These are phyloP conservation scores for Teratosphaeria epicoccoides DNA, from an alignment of 2,329 filamentous ascomycete species.

Conservation along the genomic window DNA sequence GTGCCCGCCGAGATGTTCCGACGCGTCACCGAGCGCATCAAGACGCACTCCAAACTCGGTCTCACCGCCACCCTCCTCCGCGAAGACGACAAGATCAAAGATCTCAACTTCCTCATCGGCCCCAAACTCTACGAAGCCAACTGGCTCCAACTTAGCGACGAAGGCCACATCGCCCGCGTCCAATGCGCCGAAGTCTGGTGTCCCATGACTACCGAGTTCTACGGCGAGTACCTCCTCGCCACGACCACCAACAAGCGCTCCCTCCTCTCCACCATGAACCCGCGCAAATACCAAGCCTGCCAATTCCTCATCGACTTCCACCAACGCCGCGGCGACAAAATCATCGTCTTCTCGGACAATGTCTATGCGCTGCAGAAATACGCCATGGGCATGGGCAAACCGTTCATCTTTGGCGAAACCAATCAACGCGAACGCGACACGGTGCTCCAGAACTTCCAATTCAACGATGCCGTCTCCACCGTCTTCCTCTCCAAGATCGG, in stretches of 20 bases:
- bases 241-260: slow-evolving; percentile 53
- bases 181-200: slow-evolving; percentile 99
- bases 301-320: slow-evolving; percentile 99
- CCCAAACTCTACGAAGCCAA: slow-evolving; percentile 97
- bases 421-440: slow-evolving; percentile 73
- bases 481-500: slow-evolving; percentile 96
- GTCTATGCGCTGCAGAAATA: slow-evolving; percentile 85
- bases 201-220: slow-evolving; percentile 97
- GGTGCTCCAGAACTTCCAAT: slow-evolving; percentile 89
- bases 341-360: slow-evolving; percentile 97
- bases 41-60: slow-evolving; percentile 89
- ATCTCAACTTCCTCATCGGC: slow-evolving; percentile 93
- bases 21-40: slow-evolving; percentile 84
- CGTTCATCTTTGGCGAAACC: slow-evolving; percentile 85
- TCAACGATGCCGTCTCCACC: slow-evolving; percentile 80
- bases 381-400: slow-evolving; percentile 71
- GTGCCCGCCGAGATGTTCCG: slow-evolving; percentile 95
- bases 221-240: slow-evolving; percentile 74
- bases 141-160: slow-evolving; percentile 96
- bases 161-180: slow-evolving; percentile 92
- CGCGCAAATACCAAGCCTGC: slow-evolving; percentile 89
- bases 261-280: slow-evolving; percentile 92
- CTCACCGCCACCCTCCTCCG: slow-evolving; percentile 86
- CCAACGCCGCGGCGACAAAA: slow-evolving; percentile 87
- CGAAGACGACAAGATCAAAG: slow-evolving; percentile 97